These are phyloP conservation scores for Apiospora hydei DNA, from an alignment of 2,329 filamentous ascomycete species.

Conservation along the genomic window DNA sequence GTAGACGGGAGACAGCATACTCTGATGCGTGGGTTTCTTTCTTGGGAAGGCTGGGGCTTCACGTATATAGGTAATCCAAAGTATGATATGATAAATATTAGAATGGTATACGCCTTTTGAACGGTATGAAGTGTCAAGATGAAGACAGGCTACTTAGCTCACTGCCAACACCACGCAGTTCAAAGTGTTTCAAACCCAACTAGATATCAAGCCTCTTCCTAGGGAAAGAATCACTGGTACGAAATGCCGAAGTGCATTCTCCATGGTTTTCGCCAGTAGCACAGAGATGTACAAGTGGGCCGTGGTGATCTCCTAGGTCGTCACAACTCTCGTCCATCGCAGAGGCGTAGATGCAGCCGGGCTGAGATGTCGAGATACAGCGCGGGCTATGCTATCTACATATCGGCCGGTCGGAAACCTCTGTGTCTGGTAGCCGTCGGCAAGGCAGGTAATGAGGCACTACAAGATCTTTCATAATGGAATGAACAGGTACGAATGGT, in stretches of 20 bases:
- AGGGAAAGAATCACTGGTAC: too few relatives aligned
- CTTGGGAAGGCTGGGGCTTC: too few relatives aligned
- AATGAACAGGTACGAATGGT: neutral
- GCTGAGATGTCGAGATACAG: neutral
- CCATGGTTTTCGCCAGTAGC: neutral
- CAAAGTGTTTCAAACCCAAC: neutral
- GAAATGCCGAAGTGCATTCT: neutral
- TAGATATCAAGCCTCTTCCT: neutral
- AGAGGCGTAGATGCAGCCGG: neutral
- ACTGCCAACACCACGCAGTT: too few relatives aligned
- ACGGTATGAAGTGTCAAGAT: neutral
- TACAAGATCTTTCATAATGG: neutral
- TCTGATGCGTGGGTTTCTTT: neutral
- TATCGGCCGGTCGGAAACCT: neutral
- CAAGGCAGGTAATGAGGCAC: neutral
- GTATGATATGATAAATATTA: neutral
- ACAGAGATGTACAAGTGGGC: neutral
- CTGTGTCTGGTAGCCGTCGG: neutral
- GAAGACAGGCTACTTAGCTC: neutral
- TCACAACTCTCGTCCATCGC: neutral
- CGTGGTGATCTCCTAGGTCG: too few relatives aligned
- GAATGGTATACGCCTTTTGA: neutral
- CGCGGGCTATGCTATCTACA: neutral
- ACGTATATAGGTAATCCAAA: too few relatives aligned
- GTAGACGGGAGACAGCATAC: neutral